Evolutionary conservation across 164 flowering plant species (phyloP).

Genomic region (Taxillus chinensis): DNA sequence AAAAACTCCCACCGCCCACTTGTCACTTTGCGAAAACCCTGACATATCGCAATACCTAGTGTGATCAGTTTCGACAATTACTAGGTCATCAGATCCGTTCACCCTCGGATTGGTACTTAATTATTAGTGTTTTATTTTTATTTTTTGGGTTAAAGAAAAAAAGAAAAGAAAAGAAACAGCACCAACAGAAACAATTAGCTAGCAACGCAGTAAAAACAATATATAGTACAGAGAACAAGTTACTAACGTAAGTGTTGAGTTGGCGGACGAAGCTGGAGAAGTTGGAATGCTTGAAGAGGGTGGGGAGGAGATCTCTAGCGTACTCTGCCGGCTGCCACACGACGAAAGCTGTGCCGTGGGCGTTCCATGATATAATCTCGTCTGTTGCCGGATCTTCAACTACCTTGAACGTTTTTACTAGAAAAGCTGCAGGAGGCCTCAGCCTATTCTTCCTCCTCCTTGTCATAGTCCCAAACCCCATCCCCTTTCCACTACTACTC

Average conservation of each 20-base stretch:
- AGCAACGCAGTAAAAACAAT: neutral
- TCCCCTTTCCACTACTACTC: too few species aligned
- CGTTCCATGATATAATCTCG: constrained; percentile 61
- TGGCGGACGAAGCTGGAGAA: constrained; percentile 92
- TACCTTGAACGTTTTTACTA: constrained; percentile 58
- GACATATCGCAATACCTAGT: neutral
- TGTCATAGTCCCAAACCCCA: too few species aligned
- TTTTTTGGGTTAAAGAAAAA: too few species aligned
- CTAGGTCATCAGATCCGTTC: too few species aligned
- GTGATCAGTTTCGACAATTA: too few species aligned
- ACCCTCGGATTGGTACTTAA: too few species aligned
- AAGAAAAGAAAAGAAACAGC: neutral
- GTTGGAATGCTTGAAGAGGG: constrained; percentile 78
- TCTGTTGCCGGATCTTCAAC: constrained; percentile 64
- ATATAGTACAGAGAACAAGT: neutral
- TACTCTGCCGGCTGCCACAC: constrained; percentile 83
- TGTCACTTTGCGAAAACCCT: constrained; percentile 68
- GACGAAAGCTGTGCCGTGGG: constrained; percentile 55
- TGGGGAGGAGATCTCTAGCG: constrained; percentile 69
- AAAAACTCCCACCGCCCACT: constrained; percentile 77
- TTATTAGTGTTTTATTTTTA: too few species aligned
- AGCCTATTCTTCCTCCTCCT: neutral
- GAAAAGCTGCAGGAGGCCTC: constrained; percentile 42
- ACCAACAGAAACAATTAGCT: neutral
- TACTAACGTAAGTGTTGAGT: constrained; percentile 77